A percentile compares a stretch with the other conserved stretches of the same genome.
phyloP scores from a whole-genome alignment of 805 yeast species.

The Helenozyma baotianmanensis region DNA sequence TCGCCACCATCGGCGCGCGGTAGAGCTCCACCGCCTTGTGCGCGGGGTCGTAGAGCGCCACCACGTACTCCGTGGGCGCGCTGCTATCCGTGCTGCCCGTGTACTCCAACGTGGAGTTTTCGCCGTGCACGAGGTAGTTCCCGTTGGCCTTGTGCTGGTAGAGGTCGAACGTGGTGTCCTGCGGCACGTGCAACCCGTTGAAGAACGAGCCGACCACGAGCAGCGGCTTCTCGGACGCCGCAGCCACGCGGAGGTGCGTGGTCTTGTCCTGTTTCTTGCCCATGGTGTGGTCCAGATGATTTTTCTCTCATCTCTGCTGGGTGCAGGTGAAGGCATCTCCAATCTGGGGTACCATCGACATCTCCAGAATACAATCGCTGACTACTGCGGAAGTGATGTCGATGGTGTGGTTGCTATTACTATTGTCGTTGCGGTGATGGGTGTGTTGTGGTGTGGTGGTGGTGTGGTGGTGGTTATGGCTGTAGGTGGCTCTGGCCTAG shows the following conservation, averaged over 20 bases:
- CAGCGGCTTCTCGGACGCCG: constrained; percentile 40
- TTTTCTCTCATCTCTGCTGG: not conserved
- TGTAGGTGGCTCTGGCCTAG: too few species aligned
- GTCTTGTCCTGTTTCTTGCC: constrained; percentile 32
- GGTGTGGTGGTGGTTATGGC: not conserved
- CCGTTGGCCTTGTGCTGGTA: constrained; percentile 47
- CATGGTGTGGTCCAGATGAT: constrained; percentile 3
- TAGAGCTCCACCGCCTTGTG: constrained; percentile 59
- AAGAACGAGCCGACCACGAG: constrained; percentile 68
- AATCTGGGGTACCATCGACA: too few species aligned
- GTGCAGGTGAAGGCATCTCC: too few species aligned
- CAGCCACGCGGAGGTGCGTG: constrained; percentile 36
- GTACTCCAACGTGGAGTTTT: constrained; percentile 66
- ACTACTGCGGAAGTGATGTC: too few species aligned
- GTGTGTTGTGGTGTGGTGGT: not conserved
- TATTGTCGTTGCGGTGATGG: not conserved
- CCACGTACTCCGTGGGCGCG: constrained; percentile 50
- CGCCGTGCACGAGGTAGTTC: constrained; percentile 66
- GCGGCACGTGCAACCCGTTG: constrained; percentile 67
- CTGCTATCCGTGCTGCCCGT: constrained; percentile 47
- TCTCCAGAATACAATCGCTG: too few species aligned
- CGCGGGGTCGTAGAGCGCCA: constrained; percentile 76
- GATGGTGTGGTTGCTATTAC: constrained; percentile 1
- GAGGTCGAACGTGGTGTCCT: constrained; percentile 55
- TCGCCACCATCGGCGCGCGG: constrained; percentile 56